Evolutionary conservation across 164 flowering plant genomes (phyloP).

Genomic region (Warburgia ugandensis): DNA sequence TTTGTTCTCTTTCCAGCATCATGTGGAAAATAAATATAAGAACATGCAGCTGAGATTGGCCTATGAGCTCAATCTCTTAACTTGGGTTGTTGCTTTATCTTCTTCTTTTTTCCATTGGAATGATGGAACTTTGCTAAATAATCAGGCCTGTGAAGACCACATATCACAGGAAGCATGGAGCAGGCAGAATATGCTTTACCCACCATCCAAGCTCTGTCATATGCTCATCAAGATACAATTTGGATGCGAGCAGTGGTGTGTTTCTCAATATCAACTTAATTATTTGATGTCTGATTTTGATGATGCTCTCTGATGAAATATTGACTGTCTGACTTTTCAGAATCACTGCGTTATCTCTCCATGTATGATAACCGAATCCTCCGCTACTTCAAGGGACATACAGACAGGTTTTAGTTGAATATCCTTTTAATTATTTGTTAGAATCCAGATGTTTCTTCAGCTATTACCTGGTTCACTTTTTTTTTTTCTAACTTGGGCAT

Average conservation of each 20-base stretch:
- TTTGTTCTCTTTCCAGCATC: background rate
- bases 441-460: no score
- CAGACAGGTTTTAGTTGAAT: constrained; percentile 40
- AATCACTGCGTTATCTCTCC: constrained; percentile 83
- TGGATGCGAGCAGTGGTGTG: constrained; percentile 63
- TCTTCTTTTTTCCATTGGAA: background rate
- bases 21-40: background rate
- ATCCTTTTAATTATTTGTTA: background rate
- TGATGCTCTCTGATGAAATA: constrained; percentile 1
- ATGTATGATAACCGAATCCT: constrained; percentile 95
- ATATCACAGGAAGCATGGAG: constrained; percentile 89
- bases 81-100: background rate
- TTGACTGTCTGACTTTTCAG: constrained; percentile 32
- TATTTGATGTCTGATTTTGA: background rate
- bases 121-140: background rate
- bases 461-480: no score
- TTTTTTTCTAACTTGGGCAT: constrained; percentile 6
- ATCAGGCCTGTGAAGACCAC: constrained; percentile 88
- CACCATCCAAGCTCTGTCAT: constrained; percentile 94
- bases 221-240: constrained; percentile 80
- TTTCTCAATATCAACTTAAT: constrained; percentile 3
- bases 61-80: background rate
- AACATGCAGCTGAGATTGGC: background rate
- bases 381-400: constrained; percentile 97
- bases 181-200: constrained; percentile 90